phyloP scores from a whole-genome alignment of 208 protist genomes.

The Acanthamoeba castellanii region DNA sequence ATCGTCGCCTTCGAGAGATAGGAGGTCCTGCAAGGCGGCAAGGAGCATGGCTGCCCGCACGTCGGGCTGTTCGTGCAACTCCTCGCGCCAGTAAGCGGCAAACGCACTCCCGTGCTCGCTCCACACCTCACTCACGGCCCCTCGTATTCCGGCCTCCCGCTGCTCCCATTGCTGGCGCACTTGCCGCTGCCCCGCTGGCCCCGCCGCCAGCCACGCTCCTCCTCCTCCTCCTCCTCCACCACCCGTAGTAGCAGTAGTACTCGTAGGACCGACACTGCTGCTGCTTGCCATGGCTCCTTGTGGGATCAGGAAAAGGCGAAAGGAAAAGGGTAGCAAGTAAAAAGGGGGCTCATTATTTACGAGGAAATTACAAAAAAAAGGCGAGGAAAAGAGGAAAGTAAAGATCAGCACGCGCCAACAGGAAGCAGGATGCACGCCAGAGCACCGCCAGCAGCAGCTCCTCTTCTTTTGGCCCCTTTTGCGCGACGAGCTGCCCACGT shows the following conservation, averaged over 20 bases:
- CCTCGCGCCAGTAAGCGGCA: not conserved
- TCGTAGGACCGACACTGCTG: no score
- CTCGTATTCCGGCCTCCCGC: not conserved
- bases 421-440: not conserved
- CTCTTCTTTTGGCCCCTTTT: no score
- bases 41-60: not conserved
- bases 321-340: not conserved
- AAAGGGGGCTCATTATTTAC: no score
- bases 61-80: not conserved
- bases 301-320: not conserved
- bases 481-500: no score
- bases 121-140: not conserved
- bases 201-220: not conserved
- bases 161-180: not conserved
- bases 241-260: no score
- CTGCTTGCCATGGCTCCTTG: no score
- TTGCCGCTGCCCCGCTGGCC: not conserved
- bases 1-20: not conserved
- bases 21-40: not conserved
- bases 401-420: no score
- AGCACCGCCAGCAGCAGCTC: not conserved
- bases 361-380: no score
- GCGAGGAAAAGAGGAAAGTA: not conserved
- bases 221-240: not conserved
- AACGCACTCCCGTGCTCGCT: not conserved